phyloP scores from a whole-genome alignment of 202 grass and related monocot genomes.

The Alloteropsis angusta region DNA sequence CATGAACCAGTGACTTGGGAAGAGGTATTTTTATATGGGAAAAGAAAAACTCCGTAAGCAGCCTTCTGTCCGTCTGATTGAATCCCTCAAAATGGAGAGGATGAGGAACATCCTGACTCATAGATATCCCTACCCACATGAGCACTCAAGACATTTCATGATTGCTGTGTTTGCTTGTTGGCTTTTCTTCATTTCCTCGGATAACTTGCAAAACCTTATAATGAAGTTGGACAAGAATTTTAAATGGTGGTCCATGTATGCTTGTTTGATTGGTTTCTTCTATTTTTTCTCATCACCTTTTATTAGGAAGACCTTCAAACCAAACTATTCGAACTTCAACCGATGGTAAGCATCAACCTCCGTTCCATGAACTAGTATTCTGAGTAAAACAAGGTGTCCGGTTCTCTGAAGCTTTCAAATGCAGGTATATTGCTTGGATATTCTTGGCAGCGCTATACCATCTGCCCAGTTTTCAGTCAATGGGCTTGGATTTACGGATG shows the following conservation, averaged over 20 bases:
- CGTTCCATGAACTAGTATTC: background rate
- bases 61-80: conserved; percentile 53
- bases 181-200: conserved; percentile 84
- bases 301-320: conserved; percentile 90
- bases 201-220: conserved; percentile 80
- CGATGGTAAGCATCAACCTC: conserved; percentile 63
- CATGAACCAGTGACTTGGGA: conserved; percentile 19
- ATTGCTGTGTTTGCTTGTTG: conserved; percentile 68
- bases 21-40: conserved; percentile 28
- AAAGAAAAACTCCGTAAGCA: conserved; percentile 42
- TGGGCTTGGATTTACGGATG: conserved; percentile 95
- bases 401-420: conserved; percentile 28
- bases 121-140: conserved; percentile 78
- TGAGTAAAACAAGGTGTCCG: background rate
- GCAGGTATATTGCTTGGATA: conserved; percentile 98
- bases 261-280: conserved; percentile 93
- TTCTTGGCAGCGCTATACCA: conserved; percentile 97
- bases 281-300: conserved; percentile 99
- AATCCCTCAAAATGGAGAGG: conserved; percentile 81
- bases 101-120: conserved; percentile 74
- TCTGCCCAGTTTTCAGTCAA: conserved; percentile 96
- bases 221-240: conserved; percentile 96
- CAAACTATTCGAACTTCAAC: conserved; percentile 89
- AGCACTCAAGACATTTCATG: conserved; percentile 81
- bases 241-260: conserved; percentile 99